phyloP scores from a whole-genome alignment of 805 yeast species.

The Alloascoidea hylecoeti region DNA sequence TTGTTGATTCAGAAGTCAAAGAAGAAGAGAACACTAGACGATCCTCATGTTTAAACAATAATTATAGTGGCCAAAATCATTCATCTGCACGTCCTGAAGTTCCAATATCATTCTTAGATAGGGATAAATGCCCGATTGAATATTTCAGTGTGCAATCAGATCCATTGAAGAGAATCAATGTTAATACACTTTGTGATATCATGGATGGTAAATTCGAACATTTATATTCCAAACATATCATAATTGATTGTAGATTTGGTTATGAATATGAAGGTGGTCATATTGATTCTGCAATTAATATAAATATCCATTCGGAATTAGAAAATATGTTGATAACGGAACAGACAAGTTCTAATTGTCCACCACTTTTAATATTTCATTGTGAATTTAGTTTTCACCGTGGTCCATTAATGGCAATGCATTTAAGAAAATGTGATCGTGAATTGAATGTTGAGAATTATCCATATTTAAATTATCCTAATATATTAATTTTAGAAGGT shows the following conservation, averaged over 20 bases:
- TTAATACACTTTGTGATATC: conserved; percentile 38
- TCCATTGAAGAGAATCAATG: conserved; percentile 56
- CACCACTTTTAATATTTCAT: too few species aligned
- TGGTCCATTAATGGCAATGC: too few species aligned
- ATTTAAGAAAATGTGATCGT: conserved; percentile 75
- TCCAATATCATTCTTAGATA: too few species aligned
- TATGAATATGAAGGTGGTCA: conserved; percentile 94
- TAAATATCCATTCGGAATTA: conserved; percentile 54
- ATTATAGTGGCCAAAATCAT: conserved; percentile 7
- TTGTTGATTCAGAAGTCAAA: conserved; percentile 21
- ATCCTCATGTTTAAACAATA: conserved; percentile 4
- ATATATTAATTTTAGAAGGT: conserved; percentile 77
- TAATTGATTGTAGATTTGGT: conserved; percentile 85
- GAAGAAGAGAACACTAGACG: conserved; percentile 10
- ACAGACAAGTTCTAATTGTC: too few species aligned
- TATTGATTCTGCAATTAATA: conserved; percentile 68
- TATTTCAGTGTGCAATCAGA: conserved; percentile 36
- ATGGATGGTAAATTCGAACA: conserved; percentile 38
- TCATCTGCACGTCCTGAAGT: conserved; percentile 3
- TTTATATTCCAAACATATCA: conserved; percentile 37
- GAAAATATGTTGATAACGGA: conserved; percentile 48
- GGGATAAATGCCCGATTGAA: conserved; percentile 18
- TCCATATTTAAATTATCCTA: conserved; percentile 79
- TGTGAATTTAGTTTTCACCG: too few species aligned
- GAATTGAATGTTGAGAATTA: conserved; percentile 56